Evolutionary conservation across 257 asterid species (phyloP).

Genomic region (Solanum microdontum): DNA sequence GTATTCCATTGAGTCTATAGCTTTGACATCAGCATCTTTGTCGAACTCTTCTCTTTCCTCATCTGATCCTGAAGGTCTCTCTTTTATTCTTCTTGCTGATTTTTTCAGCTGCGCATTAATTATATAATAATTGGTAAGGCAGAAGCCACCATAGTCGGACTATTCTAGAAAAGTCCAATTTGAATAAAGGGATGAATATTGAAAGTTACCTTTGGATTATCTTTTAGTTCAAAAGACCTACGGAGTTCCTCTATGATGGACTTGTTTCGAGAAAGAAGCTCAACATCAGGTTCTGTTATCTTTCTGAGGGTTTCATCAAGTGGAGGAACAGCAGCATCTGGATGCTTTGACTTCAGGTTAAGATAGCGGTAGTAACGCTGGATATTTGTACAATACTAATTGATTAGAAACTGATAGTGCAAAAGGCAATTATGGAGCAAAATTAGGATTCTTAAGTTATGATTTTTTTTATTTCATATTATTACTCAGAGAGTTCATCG

Average conservation of each 20-base stretch:
- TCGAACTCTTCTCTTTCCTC: slow-evolving; percentile 36
- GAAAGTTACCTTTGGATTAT: slow-evolving; percentile 72
- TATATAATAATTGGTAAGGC: slow-evolving; percentile 1
- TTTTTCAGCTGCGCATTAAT: slow-evolving; percentile 65
- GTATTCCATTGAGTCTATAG: slow-evolving; percentile 43
- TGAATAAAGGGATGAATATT: neutral
- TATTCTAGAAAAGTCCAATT: neutral
- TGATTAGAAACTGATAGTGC: neutral
- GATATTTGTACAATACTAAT: neutral
- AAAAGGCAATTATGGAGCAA: neutral
- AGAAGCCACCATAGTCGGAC: neutral
- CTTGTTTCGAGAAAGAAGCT: slow-evolving; percentile 42
- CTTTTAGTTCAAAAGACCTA: slow-evolving; percentile 61
- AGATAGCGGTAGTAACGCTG: slow-evolving; percentile 76
- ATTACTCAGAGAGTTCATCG: neutral
- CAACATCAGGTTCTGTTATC: slow-evolving; percentile 75
- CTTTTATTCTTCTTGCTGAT: slow-evolving; percentile 59
- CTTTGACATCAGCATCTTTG: slow-evolving; percentile 29
- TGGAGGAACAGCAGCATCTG: slow-evolving; percentile 70
- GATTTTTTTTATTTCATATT: neutral
- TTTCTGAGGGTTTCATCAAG: slow-evolving; percentile 71
- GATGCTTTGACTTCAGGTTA: slow-evolving; percentile 77
- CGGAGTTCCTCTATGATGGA: slow-evolving; percentile 52
- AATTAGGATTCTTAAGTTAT: neutral
- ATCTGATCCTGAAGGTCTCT: slow-evolving; percentile 58